phyloP scores from a whole-genome alignment of 495 filamentous ascomycete species.

The Penicillium pancosmium region DNA sequence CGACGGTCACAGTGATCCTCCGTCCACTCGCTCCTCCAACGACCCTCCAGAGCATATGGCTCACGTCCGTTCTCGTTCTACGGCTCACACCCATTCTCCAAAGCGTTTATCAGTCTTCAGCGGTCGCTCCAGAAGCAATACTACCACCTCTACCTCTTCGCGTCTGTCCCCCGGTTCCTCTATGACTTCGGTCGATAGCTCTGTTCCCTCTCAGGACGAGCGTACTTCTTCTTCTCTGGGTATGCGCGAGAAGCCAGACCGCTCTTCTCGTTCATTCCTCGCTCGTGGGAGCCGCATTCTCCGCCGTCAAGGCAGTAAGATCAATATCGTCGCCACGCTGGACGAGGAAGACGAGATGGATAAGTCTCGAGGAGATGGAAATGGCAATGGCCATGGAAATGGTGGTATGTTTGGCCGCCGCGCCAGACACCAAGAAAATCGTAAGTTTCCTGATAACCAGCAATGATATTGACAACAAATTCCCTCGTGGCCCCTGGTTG shows the following conservation, averaged over 20 bases:
- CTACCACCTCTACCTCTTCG: constrained; percentile 44
- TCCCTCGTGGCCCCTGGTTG: neutral
- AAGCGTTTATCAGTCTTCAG: constrained; percentile 48
- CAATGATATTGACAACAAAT: too few relatives aligned
- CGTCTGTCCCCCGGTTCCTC: constrained; percentile 44
- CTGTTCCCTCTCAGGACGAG: constrained; percentile 33
- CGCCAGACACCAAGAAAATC: constrained; percentile 32
- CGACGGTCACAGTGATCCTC: constrained; percentile 37
- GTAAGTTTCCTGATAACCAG: constrained; percentile 29
- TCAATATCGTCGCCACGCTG: constrained; percentile 50
- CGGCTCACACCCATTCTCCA: constrained; percentile 42
- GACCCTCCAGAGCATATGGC: constrained; percentile 41
- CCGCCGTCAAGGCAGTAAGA: constrained; percentile 54
- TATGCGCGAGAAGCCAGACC: constrained; percentile 41
- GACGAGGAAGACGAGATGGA: constrained; percentile 50
- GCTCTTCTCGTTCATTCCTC: constrained; percentile 46
- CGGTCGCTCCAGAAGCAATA: constrained; percentile 50
- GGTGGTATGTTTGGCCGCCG: constrained; percentile 34
- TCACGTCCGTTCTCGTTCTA: constrained; percentile 48
- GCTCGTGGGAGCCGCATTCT: constrained; percentile 55
- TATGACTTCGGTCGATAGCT: constrained; percentile 41
- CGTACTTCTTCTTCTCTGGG: constrained; percentile 34
- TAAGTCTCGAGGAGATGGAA: constrained; percentile 17
- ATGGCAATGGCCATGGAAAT: neutral
- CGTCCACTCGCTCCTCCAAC: constrained; percentile 41